Evolutionary conservation across 495 filamentous ascomycete species (phyloP).

Genomic region (Tuber microsphaerosporum): DNA sequence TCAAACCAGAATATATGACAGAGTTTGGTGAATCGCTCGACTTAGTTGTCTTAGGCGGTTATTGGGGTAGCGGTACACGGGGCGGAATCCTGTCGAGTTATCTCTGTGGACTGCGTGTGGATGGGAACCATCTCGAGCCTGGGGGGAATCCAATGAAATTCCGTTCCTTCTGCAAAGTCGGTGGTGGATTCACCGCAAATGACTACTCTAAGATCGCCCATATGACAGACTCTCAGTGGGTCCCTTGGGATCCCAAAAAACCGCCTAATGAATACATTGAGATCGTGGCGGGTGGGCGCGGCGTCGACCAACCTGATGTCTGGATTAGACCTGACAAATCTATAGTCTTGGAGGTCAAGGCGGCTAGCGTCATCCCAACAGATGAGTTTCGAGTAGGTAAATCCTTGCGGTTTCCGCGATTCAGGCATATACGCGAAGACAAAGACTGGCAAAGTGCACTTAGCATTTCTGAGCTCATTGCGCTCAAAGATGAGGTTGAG

Average conservation of each 20-base stretch:
- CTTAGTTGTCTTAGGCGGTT: constrained; percentile 81
- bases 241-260: constrained; percentile 68
- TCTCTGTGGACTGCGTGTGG: constrained; percentile 73
- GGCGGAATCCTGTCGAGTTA: constrained; percentile 80
- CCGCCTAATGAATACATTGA: constrained; percentile 77
- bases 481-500: constrained; percentile 64
- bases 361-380: constrained; percentile 65
- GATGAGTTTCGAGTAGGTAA: constrained; percentile 69
- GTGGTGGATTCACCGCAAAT: constrained; percentile 77
- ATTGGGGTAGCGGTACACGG: constrained; percentile 78
- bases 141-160: constrained; percentile 46
- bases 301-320: constrained; percentile 75
- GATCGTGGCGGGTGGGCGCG: constrained; percentile 66
- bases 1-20: constrained; percentile 97
- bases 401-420: constrained; percentile 87
- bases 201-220: constrained; percentile 79
- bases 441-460: constrained; percentile 77
- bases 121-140: constrained; percentile 55
- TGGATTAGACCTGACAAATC: constrained; percentile 91
- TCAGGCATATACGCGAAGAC: constrained; percentile 73
- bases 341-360: constrained; percentile 81
- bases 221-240: constrained; percentile 85
- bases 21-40: constrained; percentile 93
- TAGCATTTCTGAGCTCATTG: constrained; percentile 66
- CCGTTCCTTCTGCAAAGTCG: constrained; percentile 91